Evolutionary conservation across 345 rosid species (phyloP).

Genomic region (Eucalyptus viminalis): DNA sequence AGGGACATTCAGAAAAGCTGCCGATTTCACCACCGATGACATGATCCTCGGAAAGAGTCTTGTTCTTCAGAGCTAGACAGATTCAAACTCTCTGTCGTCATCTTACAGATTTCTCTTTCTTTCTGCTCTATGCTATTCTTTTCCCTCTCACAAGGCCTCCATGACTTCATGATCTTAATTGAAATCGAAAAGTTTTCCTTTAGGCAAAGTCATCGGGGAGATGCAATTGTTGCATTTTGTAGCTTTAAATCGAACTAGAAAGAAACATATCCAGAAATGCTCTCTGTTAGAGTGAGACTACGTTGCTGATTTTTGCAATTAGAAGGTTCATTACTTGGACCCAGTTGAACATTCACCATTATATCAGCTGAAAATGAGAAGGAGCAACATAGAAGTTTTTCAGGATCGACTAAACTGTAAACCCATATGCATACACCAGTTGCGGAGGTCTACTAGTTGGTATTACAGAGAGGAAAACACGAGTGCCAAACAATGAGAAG

Average conservation of each 20-base stretch:
- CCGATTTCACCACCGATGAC: conserved; percentile 90
- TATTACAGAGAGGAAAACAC: background rate
- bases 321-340: background rate
- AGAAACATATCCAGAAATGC: background rate
- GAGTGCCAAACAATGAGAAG: background rate
- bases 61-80: conserved; percentile 44
- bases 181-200: background rate
- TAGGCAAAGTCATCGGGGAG: background rate
- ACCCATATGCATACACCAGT: background rate
- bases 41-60: conserved; percentile 71
- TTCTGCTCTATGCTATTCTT: background rate
- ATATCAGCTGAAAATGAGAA: background rate
- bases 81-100: background rate
- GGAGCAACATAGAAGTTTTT: background rate
- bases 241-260: background rate
- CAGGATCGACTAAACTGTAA: background rate
- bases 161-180: background rate
- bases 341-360: background rate
- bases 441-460: background rate
- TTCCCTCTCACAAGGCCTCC: background rate
- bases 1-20: conserved; percentile 82
- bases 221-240: background rate
- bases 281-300: background rate
- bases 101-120: background rate
- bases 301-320: background rate